These are phyloP conservation scores for Colletotrichum sp. DNA, from an alignment of 2,329 filamentous ascomycete species.

Conservation along the genomic window DNA sequence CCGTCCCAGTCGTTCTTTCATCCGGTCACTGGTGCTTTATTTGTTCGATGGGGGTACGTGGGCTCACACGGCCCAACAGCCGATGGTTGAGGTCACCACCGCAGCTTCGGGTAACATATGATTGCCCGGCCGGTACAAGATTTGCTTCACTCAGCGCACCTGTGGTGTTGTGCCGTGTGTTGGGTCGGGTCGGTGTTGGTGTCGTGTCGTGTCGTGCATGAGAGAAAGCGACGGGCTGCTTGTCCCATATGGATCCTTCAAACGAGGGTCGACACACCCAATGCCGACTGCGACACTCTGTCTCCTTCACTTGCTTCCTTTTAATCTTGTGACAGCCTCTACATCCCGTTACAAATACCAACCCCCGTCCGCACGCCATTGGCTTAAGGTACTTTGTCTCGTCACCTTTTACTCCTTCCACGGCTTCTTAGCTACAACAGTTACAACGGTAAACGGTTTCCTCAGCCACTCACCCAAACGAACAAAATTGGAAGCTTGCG, in stretches of 20 bases:
- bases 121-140: neutral
- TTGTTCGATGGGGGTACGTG: neutral
- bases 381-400: no score
- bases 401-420: neutral
- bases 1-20: neutral
- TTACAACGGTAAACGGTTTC: neutral
- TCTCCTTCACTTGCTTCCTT: neutral
- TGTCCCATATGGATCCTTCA: conserved; percentile 11
- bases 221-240: conserved; percentile 1
- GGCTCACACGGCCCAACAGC: neutral
- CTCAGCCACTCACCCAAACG: neutral
- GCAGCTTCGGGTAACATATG: neutral
- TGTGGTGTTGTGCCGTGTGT: neutral
- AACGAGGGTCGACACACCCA: conserved; percentile 14
- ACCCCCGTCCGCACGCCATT: neutral
- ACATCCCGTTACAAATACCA: conserved; percentile 16
- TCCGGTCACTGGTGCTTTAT: neutral
- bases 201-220: conserved; percentile 12
- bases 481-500: neutral
- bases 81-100: neutral
- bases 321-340: conserved; percentile 17
- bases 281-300: conserved; percentile 11
- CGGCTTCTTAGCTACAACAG: neutral
- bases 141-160: neutral
- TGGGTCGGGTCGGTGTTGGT: neutral